Percentiles rank a stretch among this genome's conserved stretches.
phyloP scores from a whole-genome alignment of 805 yeast genomes.

The Yarrowia keelungensis region DNA sequence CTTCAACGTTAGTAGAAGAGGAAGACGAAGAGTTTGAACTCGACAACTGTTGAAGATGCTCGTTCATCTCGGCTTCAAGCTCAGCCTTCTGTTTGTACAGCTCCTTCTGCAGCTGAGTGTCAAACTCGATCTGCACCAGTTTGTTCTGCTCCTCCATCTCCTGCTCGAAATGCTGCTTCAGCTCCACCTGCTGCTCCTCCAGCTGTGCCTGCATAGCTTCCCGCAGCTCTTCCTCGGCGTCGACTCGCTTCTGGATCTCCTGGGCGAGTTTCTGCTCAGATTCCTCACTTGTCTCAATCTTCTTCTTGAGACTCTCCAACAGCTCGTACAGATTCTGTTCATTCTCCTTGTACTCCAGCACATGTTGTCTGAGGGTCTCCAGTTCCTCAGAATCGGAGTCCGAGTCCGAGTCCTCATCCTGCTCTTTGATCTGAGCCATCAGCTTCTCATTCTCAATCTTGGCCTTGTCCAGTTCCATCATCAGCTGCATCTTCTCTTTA shows the following conservation, averaged over 20 bases:
- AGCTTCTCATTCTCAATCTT: conserved; percentile 6
- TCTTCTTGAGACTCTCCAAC: not conserved
- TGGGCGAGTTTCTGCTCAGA: not conserved
- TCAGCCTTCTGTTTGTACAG: conserved; percentile 4
- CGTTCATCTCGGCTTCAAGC: conserved; percentile 19
- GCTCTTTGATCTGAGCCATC: conserved; percentile 3
- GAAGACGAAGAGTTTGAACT: not conserved
- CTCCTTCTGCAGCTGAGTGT: conserved; percentile 20
- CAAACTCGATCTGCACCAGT: conserved; percentile 26
- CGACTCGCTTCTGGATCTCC: not conserved
- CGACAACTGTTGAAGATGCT: conserved; percentile 22
- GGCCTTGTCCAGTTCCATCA: conserved; percentile 17
- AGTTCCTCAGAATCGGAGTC: conserved; percentile 19
- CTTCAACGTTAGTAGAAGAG: not conserved
- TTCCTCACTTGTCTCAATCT: not conserved
- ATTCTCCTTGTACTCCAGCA: conserved; percentile 16
- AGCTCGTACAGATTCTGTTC: not conserved
- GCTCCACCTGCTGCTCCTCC: conserved; percentile 19
- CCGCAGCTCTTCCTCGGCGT: conserved; percentile 17
- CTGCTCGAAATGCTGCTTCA: conserved; percentile 10
- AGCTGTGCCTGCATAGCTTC: conserved; percentile 13
- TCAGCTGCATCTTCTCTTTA: conserved; percentile 24
- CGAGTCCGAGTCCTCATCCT: not conserved
- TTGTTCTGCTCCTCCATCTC: conserved; percentile 29
- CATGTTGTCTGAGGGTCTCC: not conserved